Base-by-base conservation (phyloP, 352 stramenopile species). In the Phytophthora sojae region DNA sequence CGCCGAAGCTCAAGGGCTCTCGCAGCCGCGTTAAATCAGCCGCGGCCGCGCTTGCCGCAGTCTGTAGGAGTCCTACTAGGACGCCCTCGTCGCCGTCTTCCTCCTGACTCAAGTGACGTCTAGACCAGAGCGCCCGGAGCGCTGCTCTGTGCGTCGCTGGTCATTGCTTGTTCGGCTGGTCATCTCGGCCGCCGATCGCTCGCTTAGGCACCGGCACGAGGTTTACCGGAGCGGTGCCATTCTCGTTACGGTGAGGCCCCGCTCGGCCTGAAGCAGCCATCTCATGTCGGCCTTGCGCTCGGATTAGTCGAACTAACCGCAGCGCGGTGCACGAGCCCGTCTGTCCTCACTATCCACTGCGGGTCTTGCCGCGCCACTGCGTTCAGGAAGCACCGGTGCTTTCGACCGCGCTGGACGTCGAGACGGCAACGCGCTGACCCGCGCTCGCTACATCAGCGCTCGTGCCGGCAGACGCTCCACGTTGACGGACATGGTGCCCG, bases 1-100 rank as follows among this genome's bases (percentile, higher is more conserved):
- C 30, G 30, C 9, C 7, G 9, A 42, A 42, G 32, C 9, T 42
- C 39, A 21, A 9, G 39, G 23, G 39, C 9, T 4, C n/a, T 59
- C 49, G 59, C 59, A 59, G 50, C 60, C 15, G 62, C 32, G 55
- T 64, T 64, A 64, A 64, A 69, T 58, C 54, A 69, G 37, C 25
- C 50, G 39, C 39, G n/a, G 15, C 39, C 15, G 3, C 39, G 15
- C 39, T 9, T 47, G 39, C 39, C 39, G 32, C 32, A 42, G 32
- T 8, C 32, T 42, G 32, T 14, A 39, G n/a, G n/a, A n/a, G n/a
- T n/a, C n/a, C n/a, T n/a, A n/a, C n/a, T n/a, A n/a, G 7, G 6
- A 12, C 12, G 32, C 32, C 4, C 35, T 12, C 35, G 11, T 42
- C 35, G 35, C 39, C 44, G 35, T n/a, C n/a, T n/a, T n/a, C 39